Evolutionary conservation across 2,329 filamentous ascomycete genomes (phyloP), one percentile per base, ranked within the genome.

Genomic region (Colletotrichum brevisporum): DNA sequence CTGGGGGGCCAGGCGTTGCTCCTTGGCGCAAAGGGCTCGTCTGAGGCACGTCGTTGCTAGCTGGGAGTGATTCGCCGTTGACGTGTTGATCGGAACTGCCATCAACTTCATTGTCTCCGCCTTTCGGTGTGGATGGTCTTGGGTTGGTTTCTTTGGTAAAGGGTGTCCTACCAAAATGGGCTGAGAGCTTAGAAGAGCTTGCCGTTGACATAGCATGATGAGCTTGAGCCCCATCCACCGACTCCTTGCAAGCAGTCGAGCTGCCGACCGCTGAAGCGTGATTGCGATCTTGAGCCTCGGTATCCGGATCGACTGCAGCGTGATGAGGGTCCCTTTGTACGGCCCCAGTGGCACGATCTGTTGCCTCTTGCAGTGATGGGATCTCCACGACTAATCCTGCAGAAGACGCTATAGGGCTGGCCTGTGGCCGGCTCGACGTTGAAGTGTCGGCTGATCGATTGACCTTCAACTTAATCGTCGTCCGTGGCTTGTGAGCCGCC

Each of bases 401-500:
- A 21, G 50, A 9, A 3, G 39, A 56, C 5, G 4, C 16, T 15
- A 5, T n/a, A 24, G 18, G 36, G 48, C 31, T 53, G 18, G 21
- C 39, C 24, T 43, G 4, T 6, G 53, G 48, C 8, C 21, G 55
- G n/a, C 18, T 61, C 4, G 41, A 57, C 3, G 53, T 18, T 8
- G 55, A 57, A 15, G 10, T 12, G 45, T 58, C 43, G 18, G 50
- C 41, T 52, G 64, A 72, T 16, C 75, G 74, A 50, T 78, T 83
- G 31, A 88, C 76, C 75, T 88, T 90, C 67, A 90, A 76, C 74
- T 87, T 88, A 75, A 90, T 87, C 10, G 82, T 78, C 18, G 83
- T 82, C 47, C 77, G 78, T 10, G 81, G 77, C n/a, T 79, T 89
- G 54, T 90, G 84, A 75, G 91, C 92, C 47, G 89, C 88, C 75